Evolutionary conservation across 1,284 basidiomycete species (phyloP).

Genomic region (Rhodofomes roseus): DNA sequence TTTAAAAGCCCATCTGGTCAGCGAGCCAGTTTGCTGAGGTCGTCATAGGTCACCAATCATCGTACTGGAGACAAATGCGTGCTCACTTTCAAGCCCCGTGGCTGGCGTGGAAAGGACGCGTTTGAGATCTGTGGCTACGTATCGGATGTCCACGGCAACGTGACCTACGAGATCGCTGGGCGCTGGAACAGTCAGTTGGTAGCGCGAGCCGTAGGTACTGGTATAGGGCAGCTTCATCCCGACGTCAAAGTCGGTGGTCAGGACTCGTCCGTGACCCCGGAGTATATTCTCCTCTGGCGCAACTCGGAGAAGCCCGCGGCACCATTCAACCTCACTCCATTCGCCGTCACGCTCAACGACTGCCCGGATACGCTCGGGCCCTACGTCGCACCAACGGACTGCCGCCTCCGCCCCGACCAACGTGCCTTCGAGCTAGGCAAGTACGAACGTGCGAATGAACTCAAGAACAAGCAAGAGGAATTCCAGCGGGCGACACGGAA

Average conservation of each 20-base stretch:
- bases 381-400: slow-evolving; percentile 89
- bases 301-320: slow-evolving; percentile 84
- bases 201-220: slow-evolving; percentile 71
- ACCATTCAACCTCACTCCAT: slow-evolving; percentile 95
- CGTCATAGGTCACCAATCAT: slow-evolving; percentile 78
- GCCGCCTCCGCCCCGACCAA: slow-evolving; percentile 90
- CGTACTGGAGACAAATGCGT: slow-evolving; percentile 88
- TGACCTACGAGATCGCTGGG: slow-evolving; percentile 89
- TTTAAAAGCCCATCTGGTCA: slow-evolving; percentile 16
- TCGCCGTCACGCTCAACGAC: slow-evolving; percentile 89
- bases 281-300: slow-evolving; percentile 87
- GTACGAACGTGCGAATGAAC: slow-evolving; percentile 86
- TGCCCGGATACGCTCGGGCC: slow-evolving; percentile 69
- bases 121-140: slow-evolving; percentile 92
- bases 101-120: slow-evolving; percentile 91
- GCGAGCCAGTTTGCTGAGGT: neutral
- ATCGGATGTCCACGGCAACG: slow-evolving; percentile 59
- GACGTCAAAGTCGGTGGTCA: slow-evolving; percentile 56
- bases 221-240: slow-evolving; percentile 67
- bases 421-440: slow-evolving; percentile 92
- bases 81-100: slow-evolving; percentile 93
- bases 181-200: slow-evolving; percentile 96
- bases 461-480: slow-evolving; percentile 89
- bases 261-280: slow-evolving; percentile 44
- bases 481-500: slow-evolving; percentile 78